Conservation (phyloP, 164 flowering plant species). For the Liquidambar formosana region DNA sequence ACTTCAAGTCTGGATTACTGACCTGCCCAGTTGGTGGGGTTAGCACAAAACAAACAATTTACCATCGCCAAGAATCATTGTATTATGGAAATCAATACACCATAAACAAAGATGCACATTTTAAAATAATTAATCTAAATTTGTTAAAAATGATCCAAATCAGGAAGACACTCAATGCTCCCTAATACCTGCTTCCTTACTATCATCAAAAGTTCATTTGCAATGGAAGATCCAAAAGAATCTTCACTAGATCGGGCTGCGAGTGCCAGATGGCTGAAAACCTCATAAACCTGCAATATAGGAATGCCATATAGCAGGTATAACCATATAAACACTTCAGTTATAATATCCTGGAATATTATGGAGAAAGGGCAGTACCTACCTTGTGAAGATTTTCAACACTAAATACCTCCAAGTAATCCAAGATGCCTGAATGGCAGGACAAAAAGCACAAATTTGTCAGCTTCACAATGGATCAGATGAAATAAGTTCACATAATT, state of each 20-base stretch:
- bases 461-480: background rate
- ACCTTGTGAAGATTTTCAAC: conserved; percentile 72
- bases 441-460: conserved; percentile 1
- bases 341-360: background rate
- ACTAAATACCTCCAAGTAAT: conserved; percentile 77
- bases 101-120: background rate
- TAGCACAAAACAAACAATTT: conserved; percentile 2
- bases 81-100: background rate
- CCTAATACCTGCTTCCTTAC: conserved; percentile 72
- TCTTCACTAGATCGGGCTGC: conserved; percentile 42
- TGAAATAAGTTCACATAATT: background rate
- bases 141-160: background rate
- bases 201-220: conserved; percentile 82
- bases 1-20: conserved; percentile 63
- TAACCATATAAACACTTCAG: background rate
- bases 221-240: conserved; percentile 53
- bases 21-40: conserved; percentile 39
- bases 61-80: background rate
- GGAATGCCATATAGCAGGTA: conserved; percentile 6
- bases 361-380: conserved; percentile 19
- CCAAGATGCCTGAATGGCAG: conserved; percentile 60
- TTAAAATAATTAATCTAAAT: background rate
- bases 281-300: conserved; percentile 67
- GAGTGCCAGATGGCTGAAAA: conserved; percentile 66
- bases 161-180: background rate